phyloP scores from a whole-genome alignment of 2,329 filamentous ascomycete species.

The Penicillium palitans region DNA sequence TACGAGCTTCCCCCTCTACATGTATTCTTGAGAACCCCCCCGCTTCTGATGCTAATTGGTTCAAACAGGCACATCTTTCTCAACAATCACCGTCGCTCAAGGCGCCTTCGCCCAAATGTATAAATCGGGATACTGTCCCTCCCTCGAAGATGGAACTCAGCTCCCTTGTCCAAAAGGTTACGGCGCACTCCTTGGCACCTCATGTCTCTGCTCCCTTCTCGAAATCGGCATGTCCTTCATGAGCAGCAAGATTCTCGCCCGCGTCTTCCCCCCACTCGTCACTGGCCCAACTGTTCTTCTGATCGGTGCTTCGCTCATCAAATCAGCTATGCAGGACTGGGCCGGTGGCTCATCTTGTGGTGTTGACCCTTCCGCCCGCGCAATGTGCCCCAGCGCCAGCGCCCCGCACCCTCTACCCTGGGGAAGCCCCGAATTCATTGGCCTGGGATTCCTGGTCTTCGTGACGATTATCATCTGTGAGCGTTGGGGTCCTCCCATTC shows the following conservation, averaged over 20 bases:
- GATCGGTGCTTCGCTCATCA: constrained; percentile 65
- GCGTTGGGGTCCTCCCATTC: constrained; percentile 68
- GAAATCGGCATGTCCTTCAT: constrained; percentile 67
- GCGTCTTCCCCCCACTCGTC: constrained; percentile 67
- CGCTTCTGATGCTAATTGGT: background rate
- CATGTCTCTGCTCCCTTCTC: constrained; percentile 50
- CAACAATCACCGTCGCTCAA: constrained; percentile 64
- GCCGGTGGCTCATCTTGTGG: constrained; percentile 60
- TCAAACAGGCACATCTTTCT: constrained; percentile 58
- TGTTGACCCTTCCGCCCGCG: constrained; percentile 49
- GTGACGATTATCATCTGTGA: constrained; percentile 67
- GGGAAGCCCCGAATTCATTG: constrained; percentile 65
- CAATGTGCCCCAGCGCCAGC: constrained; percentile 58
- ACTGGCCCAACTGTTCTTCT: constrained; percentile 68
- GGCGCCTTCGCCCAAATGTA: constrained; percentile 66
- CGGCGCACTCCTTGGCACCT: constrained; percentile 63
- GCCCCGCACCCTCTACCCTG: constrained; percentile 63
- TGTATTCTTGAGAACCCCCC: background rate
- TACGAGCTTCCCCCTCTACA: constrained; percentile 5
- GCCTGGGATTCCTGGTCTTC: constrained; percentile 67
- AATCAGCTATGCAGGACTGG: constrained; percentile 66
- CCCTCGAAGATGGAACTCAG: constrained; percentile 55
- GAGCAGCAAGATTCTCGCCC: constrained; percentile 59
- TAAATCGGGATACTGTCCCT: constrained; percentile 62
- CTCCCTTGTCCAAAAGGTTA: constrained; percentile 67